A percentile compares a stretch with the other conserved stretches of the same genome.
These are phyloP conservation scores for Linnemannia elongata DNA, from an alignment of 192 early-diverging fungal species.

Conservation along the genomic window DNA sequence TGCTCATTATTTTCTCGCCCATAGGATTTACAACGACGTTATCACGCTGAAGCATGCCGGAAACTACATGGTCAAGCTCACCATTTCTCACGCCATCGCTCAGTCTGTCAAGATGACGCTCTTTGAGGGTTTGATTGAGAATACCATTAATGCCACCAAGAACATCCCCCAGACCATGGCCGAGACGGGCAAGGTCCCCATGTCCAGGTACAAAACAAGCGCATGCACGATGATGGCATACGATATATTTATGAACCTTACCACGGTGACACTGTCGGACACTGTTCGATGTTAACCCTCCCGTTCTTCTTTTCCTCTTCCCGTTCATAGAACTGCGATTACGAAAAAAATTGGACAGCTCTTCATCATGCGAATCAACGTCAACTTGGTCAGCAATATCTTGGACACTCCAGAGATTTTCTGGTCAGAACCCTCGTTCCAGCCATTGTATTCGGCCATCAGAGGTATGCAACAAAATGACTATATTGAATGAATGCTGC, in stretches of 20 bases:
- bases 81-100: slow-evolving; percentile 96
- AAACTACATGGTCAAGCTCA: slow-evolving; percentile 92
- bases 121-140: slow-evolving; percentile 93
- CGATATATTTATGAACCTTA: not conserved
- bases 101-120: slow-evolving; percentile 94
- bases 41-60: slow-evolving; percentile 84
- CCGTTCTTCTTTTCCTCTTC: not conserved
- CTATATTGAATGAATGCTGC: not conserved
- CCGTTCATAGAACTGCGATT: slow-evolving; percentile 81
- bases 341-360: slow-evolving; percentile 96
- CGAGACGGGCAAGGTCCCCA: slow-evolving; percentile 90
- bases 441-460: slow-evolving; percentile 85
- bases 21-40: slow-evolving; percentile 90
- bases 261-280: not conserved
- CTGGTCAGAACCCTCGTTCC: slow-evolving; percentile 88
- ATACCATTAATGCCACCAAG: slow-evolving; percentile 89
- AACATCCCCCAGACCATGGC: slow-evolving; percentile 95
- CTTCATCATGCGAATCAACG: slow-evolving; percentile 91
- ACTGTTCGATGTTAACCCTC: not conserved
- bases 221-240: not conserved
- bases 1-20: slow-evolving; percentile 39
- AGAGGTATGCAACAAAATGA: slow-evolving; percentile 58
- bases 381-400: slow-evolving; percentile 90
- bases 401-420: slow-evolving; percentile 95
- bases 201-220: slow-evolving; percentile 73